A percentile compares a stretch with the other conserved stretches of the same genome.
Conservation (phyloP, 2,329 filamentous ascomycete genomes). For the Bimuria novae-zelandiae region DNA sequence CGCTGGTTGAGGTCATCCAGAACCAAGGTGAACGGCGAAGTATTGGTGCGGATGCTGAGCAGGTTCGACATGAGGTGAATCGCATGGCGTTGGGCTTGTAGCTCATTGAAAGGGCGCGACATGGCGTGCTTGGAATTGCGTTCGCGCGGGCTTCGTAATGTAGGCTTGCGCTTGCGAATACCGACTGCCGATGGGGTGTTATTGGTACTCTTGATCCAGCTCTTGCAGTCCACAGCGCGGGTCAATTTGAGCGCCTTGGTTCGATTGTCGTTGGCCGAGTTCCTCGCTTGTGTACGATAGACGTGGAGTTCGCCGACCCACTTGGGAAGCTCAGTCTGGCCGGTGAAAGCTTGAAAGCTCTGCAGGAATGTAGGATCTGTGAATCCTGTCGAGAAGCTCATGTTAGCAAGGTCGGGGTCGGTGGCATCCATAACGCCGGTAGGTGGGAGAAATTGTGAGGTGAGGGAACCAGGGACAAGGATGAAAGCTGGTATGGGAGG, state of each 20-base stretch:
- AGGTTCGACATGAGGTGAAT: conserved; percentile 82
- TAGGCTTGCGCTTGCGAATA: conserved; percentile 19
- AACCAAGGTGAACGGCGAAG: conserved; percentile 84
- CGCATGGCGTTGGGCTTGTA: conserved; percentile 80
- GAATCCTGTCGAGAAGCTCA: neutral
- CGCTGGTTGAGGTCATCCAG: conserved; percentile 86
- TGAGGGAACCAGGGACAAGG: neutral
- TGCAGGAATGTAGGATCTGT: conserved; percentile 2
- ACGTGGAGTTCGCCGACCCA: conserved; percentile 14
- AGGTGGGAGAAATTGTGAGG: no score
- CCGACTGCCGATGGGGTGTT: conserved; percentile 3
- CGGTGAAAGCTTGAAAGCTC: conserved; percentile 1
- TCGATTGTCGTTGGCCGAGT: neutral
- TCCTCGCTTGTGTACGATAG: neutral
- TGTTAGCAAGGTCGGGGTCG: conserved; percentile 9
- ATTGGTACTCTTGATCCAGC: conserved; percentile 27
- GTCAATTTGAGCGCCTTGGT: neutral
- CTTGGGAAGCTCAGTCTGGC: neutral
- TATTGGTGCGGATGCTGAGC: conserved; percentile 74
- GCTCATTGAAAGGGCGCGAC: conserved; percentile 25
- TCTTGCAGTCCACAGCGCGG: conserved; percentile 7
- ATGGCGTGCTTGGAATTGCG: conserved; percentile 17
- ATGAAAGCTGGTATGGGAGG: conserved; percentile 8
- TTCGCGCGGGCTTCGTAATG: neutral
- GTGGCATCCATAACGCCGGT: neutral